Percentiles rank a stretch among this genome's conserved stretches.
Evolutionary conservation across 1,284 basidiomycete species (phyloP).

Genomic region (Heterobasidion annosum): DNA sequence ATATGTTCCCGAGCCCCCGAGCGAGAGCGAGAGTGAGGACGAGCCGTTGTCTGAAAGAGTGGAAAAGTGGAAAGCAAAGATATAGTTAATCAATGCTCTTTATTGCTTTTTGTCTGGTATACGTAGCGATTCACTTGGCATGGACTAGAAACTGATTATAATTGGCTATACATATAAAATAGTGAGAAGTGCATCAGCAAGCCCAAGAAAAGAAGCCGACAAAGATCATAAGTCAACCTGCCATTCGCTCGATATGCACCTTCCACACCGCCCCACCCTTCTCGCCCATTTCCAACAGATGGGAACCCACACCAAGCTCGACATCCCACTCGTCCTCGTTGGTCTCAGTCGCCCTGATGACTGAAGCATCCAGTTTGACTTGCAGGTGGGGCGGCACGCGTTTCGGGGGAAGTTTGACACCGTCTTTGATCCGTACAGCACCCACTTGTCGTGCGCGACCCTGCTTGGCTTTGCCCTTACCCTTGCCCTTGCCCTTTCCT

Average conservation of each 20-base stretch:
- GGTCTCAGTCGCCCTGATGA: slow-evolving; percentile 25
- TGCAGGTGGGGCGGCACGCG: slow-evolving; percentile 12
- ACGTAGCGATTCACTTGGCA: background rate
- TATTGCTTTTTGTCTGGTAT: too few species aligned
- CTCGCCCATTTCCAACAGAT: slow-evolving; percentile 61
- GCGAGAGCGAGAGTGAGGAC: slow-evolving; percentile 19
- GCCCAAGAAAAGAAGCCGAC: background rate
- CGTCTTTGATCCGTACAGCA: slow-evolving; percentile 14
- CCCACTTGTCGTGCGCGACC: slow-evolving; percentile 5
- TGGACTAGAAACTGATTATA: background rate
- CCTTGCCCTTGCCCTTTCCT: slow-evolving; percentile 6
- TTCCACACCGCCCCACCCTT: slow-evolving; percentile 59
- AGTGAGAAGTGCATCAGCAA: background rate
- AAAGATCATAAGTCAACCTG: background rate
- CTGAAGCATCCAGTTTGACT: slow-evolving; percentile 20
- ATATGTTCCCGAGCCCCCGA: slow-evolving; percentile 47
- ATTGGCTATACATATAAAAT: background rate
- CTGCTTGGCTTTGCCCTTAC: slow-evolving; percentile 4
- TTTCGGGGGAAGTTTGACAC: slow-evolving; percentile 19
- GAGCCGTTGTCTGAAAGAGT: slow-evolving; percentile 18
- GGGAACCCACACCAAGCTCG: slow-evolving; percentile 41
- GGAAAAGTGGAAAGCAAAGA: slow-evolving; percentile 8
- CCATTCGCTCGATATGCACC: slow-evolving; percentile 45
- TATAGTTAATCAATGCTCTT: too few species aligned
- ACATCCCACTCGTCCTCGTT: slow-evolving; percentile 43